These are phyloP conservation scores for Pontederia crassipes DNA, from an alignment of 176 grass and related monocot species.

Conservation along the genomic window DNA sequence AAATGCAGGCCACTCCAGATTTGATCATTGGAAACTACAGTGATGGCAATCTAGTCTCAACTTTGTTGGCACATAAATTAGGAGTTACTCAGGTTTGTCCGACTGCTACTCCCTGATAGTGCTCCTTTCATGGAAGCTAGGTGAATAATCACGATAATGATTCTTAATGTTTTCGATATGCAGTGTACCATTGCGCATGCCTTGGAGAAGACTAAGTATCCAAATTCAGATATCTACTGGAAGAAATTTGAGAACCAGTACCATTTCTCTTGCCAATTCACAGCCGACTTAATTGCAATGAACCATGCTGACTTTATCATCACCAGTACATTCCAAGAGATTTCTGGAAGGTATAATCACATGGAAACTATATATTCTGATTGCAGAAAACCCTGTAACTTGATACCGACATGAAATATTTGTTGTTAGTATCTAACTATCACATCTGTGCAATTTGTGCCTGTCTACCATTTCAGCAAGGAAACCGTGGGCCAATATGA, in stretches of 20 bases:
- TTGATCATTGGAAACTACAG: slow-evolving; percentile 97
- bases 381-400: background rate
- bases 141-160: slow-evolving; percentile 10
- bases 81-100: slow-evolving; percentile 73
- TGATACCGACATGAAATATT: background rate
- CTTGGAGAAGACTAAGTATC: slow-evolving; percentile 98
- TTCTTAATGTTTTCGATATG: background rate
- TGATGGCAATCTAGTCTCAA: slow-evolving; percentile 85
- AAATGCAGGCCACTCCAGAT: slow-evolving; percentile 89
- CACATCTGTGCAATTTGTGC: background rate
- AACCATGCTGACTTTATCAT: slow-evolving; percentile 97
- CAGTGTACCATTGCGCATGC: slow-evolving; percentile 96
- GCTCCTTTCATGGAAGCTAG: background rate
- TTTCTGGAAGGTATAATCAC: slow-evolving; percentile 66
- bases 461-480: slow-evolving; percentile 41
- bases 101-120: background rate
- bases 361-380: background rate
- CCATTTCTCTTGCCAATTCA: slow-evolving; percentile 98
- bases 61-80: slow-evolving; percentile 80
- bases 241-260: slow-evolving; percentile 93
- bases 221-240: slow-evolving; percentile 91
- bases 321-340: slow-evolving; percentile 98
- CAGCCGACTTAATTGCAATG: slow-evolving; percentile 89
- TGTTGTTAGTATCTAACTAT: background rate
- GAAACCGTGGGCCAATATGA: slow-evolving; percentile 90